Evolutionary conservation across 2,329 filamentous ascomycete species (phyloP).

Genomic region (Thermomyces lanuginosus): DNA sequence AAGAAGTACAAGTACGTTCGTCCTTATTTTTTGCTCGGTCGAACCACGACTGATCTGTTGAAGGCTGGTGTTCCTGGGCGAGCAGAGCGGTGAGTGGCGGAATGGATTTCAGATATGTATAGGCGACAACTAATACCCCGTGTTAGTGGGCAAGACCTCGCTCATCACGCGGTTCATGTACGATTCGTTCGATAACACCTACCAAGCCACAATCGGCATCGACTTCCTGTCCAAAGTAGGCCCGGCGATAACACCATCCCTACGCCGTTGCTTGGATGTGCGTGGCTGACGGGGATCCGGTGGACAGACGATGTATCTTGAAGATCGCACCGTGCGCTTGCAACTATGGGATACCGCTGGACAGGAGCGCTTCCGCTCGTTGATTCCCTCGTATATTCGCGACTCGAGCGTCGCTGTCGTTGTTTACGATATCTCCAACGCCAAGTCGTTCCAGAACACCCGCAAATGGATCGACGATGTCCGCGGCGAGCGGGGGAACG

Average conservation of each 20-base stretch:
- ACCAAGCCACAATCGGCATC: constrained; percentile 97
- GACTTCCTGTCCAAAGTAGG: constrained; percentile 94
- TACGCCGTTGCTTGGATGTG: neutral
- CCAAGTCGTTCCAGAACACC: constrained; percentile 96
- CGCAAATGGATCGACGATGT: constrained; percentile 99
- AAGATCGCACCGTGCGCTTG: constrained; percentile 91
- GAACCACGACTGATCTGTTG: constrained; percentile 13
- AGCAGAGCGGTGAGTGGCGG: constrained; percentile 70
- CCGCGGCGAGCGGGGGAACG: constrained; percentile 85
- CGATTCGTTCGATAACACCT: constrained; percentile 99
- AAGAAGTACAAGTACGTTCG: constrained; percentile 93
- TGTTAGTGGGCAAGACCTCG: constrained; percentile 87
- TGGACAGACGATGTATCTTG: constrained; percentile 87
- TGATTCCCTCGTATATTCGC: constrained; percentile 97
- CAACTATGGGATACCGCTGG: constrained; percentile 98
- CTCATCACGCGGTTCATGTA: constrained; percentile 99
- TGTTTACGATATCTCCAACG: constrained; percentile 95
- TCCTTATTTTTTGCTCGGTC: constrained; percentile 4
- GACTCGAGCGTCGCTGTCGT: constrained; percentile 96
- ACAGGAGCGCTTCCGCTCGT: constrained; percentile 87
- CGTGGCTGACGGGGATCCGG: constrained; percentile 1
- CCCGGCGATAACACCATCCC: neutral
- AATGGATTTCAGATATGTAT: constrained; percentile 4
- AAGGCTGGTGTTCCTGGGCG: constrained; percentile 90
- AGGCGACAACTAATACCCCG: constrained; percentile 8